A percentile compares a stretch with the other conserved stretches of the same genome.
phyloP scores from a whole-genome alignment of 1,284 basidiomycete genomes.

The Cystobasidium pallidum region DNA sequence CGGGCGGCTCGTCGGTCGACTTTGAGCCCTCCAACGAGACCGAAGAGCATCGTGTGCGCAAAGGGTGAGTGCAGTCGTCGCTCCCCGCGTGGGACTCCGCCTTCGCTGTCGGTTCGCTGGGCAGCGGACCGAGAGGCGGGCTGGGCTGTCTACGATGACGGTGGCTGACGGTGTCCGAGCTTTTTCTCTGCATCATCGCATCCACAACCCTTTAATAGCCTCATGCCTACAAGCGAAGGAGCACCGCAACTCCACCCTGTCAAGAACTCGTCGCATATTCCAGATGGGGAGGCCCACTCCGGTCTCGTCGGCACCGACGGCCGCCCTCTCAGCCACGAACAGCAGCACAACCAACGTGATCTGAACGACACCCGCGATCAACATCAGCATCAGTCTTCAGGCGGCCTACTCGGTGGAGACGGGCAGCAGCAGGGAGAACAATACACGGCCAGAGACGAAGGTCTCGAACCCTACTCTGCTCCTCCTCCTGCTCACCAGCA shows the following conservation, averaged over 20 bases:
- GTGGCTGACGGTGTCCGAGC: constrained; percentile 14
- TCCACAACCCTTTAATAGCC: too few species aligned
- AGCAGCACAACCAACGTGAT: constrained; percentile 7
- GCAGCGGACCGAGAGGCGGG: neutral
- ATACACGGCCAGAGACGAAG: constrained; percentile 33
- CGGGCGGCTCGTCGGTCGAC: constrained; percentile 20
- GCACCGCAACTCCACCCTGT: constrained; percentile 8
- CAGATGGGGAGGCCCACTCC: constrained; percentile 12
- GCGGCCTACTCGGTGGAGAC: neutral
- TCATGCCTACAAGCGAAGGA: constrained; percentile 20
- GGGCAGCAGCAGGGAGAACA: constrained; percentile 8
- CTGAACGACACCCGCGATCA: constrained; percentile 1
- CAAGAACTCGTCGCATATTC: constrained; percentile 11
- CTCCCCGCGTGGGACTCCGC: neutral
- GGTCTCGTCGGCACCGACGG: constrained; percentile 10
- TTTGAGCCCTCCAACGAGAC: constrained; percentile 22
- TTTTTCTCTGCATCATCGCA: too few species aligned
- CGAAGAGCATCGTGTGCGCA: constrained; percentile 24
- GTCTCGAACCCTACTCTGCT: constrained; percentile 35
- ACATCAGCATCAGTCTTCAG: neutral
- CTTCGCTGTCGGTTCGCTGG: too few species aligned
- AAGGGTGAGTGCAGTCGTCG: constrained; percentile 2
- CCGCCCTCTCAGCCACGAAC: neutral
- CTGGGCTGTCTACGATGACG: neutral
- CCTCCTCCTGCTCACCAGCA: neutral